Evolutionary conservation across 805 yeast species (phyloP).

Genomic region (Torulaspora quercuum): DNA sequence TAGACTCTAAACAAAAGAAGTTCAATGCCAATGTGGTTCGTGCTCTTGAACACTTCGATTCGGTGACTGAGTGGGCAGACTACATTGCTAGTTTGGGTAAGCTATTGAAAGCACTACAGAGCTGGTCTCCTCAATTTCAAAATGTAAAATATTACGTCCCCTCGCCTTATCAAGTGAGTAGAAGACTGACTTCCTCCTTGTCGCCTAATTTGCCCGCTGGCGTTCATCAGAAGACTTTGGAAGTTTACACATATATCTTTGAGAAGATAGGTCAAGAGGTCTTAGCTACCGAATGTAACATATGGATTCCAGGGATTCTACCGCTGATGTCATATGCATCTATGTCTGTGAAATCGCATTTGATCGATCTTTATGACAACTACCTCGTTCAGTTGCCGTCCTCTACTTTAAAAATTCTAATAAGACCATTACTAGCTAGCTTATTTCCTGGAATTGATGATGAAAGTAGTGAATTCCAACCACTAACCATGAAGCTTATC

Average conservation of each 20-base stretch:
- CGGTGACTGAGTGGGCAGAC: conserved; percentile 96
- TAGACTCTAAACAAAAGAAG: conserved; percentile 64
- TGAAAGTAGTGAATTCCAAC: conserved; percentile 80
- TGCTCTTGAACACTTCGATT: conserved; percentile 70
- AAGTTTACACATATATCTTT: conserved; percentile 70
- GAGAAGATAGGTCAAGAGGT: conserved; percentile 54
- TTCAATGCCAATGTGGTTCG: conserved; percentile 65
- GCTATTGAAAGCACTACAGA: conserved; percentile 66
- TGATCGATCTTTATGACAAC: conserved; percentile 58
- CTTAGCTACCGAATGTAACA: conserved; percentile 52
- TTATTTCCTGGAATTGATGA: conserved; percentile 89
- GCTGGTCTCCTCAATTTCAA: conserved; percentile 41
- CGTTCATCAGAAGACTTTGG: conserved; percentile 85
- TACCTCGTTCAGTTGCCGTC: conserved; percentile 54
- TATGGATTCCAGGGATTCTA: conserved; percentile 92
- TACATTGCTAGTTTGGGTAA: conserved; percentile 85
- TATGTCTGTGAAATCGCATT: conserved; percentile 77
- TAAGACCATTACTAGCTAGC: conserved; percentile 69
- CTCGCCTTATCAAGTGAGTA: conserved; percentile 59
- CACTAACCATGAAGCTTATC: conserved; percentile 54
- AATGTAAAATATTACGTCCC: conserved; percentile 59
- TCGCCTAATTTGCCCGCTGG: conserved; percentile 87
- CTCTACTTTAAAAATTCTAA: conserved; percentile 47
- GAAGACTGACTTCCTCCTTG: conserved; percentile 71
- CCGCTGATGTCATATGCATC: conserved; percentile 88